Evolutionary conservation across 1,284 basidiomycete species (phyloP).

Genomic region (Apiotrichum porosum): DNA sequence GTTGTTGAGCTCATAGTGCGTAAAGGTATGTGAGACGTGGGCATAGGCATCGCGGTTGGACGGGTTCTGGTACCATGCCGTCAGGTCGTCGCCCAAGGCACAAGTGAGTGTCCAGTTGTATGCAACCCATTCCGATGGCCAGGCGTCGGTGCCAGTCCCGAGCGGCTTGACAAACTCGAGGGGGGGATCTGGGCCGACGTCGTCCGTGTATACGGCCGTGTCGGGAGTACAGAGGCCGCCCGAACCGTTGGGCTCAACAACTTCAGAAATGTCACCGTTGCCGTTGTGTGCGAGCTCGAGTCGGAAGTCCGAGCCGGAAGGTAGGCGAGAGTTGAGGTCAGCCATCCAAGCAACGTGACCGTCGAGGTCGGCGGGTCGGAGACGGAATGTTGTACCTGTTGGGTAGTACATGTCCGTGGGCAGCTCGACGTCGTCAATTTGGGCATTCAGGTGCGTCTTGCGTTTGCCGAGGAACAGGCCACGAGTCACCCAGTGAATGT

Average conservation of each 20-base stretch:
- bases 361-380: slow-evolving; percentile 4
- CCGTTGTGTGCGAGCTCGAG: slow-evolving; percentile 12
- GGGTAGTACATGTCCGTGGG: slow-evolving; percentile 7
- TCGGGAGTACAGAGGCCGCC: slow-evolving; percentile 1
- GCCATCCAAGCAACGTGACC: slow-evolving; percentile 7
- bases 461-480: slow-evolving; percentile 12
- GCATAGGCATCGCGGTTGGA: slow-evolving; percentile 5
- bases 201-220: slow-evolving; percentile 1
- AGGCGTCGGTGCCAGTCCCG: slow-evolving; percentile 3
- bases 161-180: slow-evolving; percentile 9
- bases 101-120: slow-evolving; percentile 2
- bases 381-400: background rate
- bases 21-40: slow-evolving; percentile 11
- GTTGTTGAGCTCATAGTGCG: slow-evolving; percentile 9
- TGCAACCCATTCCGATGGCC: slow-evolving; percentile 2
- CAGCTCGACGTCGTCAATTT: slow-evolving; percentile 11
- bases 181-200: background rate
- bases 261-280: slow-evolving; percentile 3
- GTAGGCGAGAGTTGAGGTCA: slow-evolving; percentile 8
- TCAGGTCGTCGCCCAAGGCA: slow-evolving; percentile 2
- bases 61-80: background rate
- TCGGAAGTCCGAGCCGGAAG: slow-evolving; percentile 4
- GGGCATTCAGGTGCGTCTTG: slow-evolving; percentile 7
- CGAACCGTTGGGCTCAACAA: background rate
- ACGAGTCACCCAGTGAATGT: slow-evolving; percentile 11